Conservation (phyloP, 2,329 filamentous ascomycete genomes). For the Rhynchosporium secalis region DNA sequence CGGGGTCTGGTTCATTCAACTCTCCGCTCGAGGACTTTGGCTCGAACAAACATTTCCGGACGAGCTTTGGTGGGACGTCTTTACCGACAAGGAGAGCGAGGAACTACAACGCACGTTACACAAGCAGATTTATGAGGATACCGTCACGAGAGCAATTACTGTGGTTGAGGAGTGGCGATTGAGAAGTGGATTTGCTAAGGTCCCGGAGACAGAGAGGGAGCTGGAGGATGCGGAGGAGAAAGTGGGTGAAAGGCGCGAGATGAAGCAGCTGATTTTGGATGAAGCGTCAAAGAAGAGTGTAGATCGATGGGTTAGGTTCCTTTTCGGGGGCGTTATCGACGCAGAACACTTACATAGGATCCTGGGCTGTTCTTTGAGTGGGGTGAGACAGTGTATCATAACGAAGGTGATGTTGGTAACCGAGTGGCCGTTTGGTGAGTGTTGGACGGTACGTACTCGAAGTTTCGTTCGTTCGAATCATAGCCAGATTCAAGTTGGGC, state of each 20-base stretch:
- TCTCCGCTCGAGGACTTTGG: not conserved
- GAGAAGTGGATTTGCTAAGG: conserved; percentile 6
- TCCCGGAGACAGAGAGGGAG: conserved; percentile 11
- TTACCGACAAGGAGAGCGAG: conserved; percentile 6
- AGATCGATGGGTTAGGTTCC: conserved; percentile 13
- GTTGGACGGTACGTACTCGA: conserved; percentile 8
- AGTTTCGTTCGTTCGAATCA: too few relatives aligned
- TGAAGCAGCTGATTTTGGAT: conserved; percentile 1
- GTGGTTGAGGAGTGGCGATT: conserved; percentile 18
- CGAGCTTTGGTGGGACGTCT: conserved; percentile 13
- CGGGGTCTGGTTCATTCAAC: conserved; percentile 1
- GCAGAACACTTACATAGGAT: not conserved
- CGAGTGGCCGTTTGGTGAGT: not conserved
- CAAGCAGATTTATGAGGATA: not conserved
- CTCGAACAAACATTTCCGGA: not conserved
- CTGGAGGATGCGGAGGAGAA: not conserved
- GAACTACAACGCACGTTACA: conserved; percentile 2
- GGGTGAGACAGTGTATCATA: not conserved
- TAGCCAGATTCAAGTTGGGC: not conserved
- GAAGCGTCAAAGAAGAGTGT: not conserved
- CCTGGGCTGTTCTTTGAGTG: not conserved
- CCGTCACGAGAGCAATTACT: conserved; percentile 9
- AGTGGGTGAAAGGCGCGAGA: not conserved
- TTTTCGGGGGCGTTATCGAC: conserved; percentile 6
- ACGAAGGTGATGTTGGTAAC: conserved; percentile 11